Evolutionary conservation across 768 basidiomycete genomes (phyloP).

Genomic region (Mycena amicta): DNA sequence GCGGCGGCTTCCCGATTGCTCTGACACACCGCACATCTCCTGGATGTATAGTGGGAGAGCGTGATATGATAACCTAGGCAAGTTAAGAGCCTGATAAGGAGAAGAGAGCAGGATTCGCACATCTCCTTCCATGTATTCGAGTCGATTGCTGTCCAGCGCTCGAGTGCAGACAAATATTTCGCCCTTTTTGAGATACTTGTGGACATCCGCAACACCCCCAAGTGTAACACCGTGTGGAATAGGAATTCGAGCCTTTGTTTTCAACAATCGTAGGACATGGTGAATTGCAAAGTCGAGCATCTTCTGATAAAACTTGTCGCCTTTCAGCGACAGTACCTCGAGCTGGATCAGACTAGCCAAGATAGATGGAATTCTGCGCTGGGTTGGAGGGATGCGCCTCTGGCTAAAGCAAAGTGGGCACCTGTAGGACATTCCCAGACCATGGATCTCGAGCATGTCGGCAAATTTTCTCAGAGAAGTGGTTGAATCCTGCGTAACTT

Average conservation of each 20-base stretch:
- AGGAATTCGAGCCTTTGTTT: slow-evolving; percentile 68
- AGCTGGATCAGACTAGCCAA: slow-evolving; percentile 54
- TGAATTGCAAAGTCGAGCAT: slow-evolving; percentile 57
- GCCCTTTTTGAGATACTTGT: slow-evolving; percentile 50
- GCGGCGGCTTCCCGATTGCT: slow-evolving; percentile 63
- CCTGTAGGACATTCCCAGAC: slow-evolving; percentile 56
- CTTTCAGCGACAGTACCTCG: slow-evolving; percentile 36
- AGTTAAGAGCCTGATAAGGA: too few species aligned
- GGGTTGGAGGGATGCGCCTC: too few species aligned
- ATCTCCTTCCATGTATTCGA: slow-evolving; percentile 54
- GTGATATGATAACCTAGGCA: slow-evolving; percentile 61
- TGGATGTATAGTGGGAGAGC: slow-evolving; percentile 71
- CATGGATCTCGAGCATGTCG: slow-evolving; percentile 53
- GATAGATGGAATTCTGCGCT: slow-evolving; percentile 48
- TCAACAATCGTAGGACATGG: slow-evolving; percentile 67
- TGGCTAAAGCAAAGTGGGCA: too few species aligned
- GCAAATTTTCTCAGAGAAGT: slow-evolving; percentile 48
- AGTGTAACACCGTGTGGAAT: slow-evolving; percentile 65
- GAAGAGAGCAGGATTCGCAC: too few species aligned
- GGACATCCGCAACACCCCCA: slow-evolving; percentile 73
- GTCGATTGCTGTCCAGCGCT: slow-evolving; percentile 35
- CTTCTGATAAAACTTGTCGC: slow-evolving; percentile 52
- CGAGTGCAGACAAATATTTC: slow-evolving; percentile 67
- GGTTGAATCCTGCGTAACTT: slow-evolving; percentile 45
- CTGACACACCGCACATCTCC: slow-evolving; percentile 64